phyloP scores from a whole-genome alignment of 306 rosid genomes.

The Vigna trinervia region DNA sequence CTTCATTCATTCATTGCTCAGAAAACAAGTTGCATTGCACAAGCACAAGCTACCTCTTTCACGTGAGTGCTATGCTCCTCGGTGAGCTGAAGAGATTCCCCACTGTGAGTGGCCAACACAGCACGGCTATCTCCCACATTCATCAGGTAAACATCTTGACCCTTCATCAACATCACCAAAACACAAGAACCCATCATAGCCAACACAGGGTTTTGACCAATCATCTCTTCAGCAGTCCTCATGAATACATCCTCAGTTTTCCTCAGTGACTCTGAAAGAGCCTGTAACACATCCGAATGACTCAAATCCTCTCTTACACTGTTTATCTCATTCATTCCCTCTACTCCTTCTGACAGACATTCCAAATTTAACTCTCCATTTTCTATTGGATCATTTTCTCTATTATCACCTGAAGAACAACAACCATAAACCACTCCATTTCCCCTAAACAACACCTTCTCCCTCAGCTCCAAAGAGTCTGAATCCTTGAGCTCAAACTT shows the following conservation, averaged over 20 bases:
- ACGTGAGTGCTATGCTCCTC: constrained; percentile 70
- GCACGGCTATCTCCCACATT: constrained; percentile 91
- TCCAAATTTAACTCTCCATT: constrained; percentile 31
- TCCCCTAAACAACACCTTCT: not conserved
- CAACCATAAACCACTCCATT: constrained; percentile 12
- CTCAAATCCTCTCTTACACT: constrained; percentile 47
- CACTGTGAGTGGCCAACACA: constrained; percentile 57
- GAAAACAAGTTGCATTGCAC: constrained; percentile 10
- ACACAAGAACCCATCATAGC: constrained; percentile 97
- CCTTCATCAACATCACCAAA: constrained; percentile 86
- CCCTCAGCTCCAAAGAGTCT: constrained; percentile 13
- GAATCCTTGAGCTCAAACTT: constrained; percentile 28
- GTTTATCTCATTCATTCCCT: not conserved
- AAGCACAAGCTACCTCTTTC: constrained; percentile 60
- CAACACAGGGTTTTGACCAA: constrained; percentile 63
- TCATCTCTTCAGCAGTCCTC: constrained; percentile 58
- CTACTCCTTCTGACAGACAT: constrained; percentile 17
- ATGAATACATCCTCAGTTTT: constrained; percentile 68
- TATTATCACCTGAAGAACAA: constrained; percentile 16
- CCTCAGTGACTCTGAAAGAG: constrained; percentile 68
- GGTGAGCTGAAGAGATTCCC: constrained; percentile 67
- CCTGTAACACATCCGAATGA: constrained; percentile 59
- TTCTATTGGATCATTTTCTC: constrained; percentile 1
- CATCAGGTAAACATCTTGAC: constrained; percentile 84
- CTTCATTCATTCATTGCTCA: constrained; percentile 12